A percentile compares a stretch with the other conserved stretches of the same genome.
These are phyloP conservation scores for Melaleuca alternifolia DNA, from an alignment of 345 rosid species.

Conservation along the genomic window DNA sequence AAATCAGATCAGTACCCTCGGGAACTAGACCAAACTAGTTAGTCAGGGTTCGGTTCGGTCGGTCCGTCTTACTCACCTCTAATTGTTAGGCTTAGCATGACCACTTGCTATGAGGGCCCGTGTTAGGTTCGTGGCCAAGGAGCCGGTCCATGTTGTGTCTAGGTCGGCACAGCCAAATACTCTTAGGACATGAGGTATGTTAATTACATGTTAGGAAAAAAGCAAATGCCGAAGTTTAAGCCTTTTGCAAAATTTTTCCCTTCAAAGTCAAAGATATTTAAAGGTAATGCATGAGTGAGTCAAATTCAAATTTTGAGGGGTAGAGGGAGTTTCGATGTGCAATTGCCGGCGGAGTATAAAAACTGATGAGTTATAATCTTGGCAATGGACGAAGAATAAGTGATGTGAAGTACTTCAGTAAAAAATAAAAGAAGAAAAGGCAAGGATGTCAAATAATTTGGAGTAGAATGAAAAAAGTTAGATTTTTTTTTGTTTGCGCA, in stretches of 20 bases:
- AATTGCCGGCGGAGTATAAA: not conserved
- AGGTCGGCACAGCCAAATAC: too few species aligned
- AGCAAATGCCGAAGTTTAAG: not conserved
- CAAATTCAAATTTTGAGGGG: not conserved
- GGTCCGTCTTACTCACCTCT: too few species aligned
- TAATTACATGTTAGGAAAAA: not conserved
- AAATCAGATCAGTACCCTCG: too few species aligned
- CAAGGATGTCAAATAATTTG: not conserved
- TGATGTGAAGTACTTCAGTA: rapidly evolving
- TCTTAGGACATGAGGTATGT: too few species aligned
- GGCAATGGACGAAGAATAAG: not conserved
- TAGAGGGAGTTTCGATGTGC: not conserved
- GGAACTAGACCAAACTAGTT: too few species aligned
- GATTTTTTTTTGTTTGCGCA: not conserved
- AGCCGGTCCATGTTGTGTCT: rapidly evolving
- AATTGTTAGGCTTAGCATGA: too few species aligned
- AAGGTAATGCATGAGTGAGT: not conserved
- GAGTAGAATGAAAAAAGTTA: not conserved
- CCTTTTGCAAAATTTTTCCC: not conserved
- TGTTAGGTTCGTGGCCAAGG: not conserved
- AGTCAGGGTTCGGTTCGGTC: too few species aligned
- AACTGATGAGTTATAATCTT: not conserved
- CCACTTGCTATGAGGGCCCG: too few species aligned
- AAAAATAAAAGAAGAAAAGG: too few species aligned
- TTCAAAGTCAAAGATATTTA: not conserved